Evolutionary conservation across 192 early-diverging fungal species (phyloP), one percentile per base, ranked within the genome.

Genomic region (Podila clonocystis): DNA sequence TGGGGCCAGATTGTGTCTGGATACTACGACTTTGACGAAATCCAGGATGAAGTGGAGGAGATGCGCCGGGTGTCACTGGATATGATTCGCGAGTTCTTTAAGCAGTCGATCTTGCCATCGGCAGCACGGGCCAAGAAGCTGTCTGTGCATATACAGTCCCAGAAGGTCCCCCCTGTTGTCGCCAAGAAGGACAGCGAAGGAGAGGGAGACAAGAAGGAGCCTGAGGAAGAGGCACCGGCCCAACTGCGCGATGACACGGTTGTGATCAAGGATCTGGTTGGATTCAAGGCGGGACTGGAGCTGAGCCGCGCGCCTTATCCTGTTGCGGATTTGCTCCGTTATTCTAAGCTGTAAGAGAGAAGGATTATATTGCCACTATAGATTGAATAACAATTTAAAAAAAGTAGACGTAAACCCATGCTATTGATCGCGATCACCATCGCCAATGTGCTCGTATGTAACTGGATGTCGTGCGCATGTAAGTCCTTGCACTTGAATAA

Each of bases 1-100:
- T 96, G 93, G 95, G 82, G 72, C 4, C 92, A 94, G 72, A 91
- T 98, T 33, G 82, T 83, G 22, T 89, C 87, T 20, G 89, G 90
- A 2, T 95, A 95, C 83, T 98, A 95, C 83, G 90, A 95, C 83
- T 98, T 98, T 88, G 90, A 96, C 67, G 88, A 91, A 67, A 77
- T 87, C 13, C 84, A 90, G 11, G 79, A 63, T 38, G 93, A 94
- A 67, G 91, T 93, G 3, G 78, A 84, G 57, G 84, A 85, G 67
- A 85, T 95, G 59, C 73, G 80, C 22, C 63, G 34, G 17, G 82
- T 91, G 5, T 73, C 79, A 8, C 84, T 89, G 50, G 67, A 69
- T 9, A 82, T 83, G 12, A 73, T 93, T 15, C 55, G 91, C 1
- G 83, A 82, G 22, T 96, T 96, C 63, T 92, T 87, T 64, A 82